Conservation (phyloP, 768 basidiomycete species). For the Lepiota subincarnata region DNA sequence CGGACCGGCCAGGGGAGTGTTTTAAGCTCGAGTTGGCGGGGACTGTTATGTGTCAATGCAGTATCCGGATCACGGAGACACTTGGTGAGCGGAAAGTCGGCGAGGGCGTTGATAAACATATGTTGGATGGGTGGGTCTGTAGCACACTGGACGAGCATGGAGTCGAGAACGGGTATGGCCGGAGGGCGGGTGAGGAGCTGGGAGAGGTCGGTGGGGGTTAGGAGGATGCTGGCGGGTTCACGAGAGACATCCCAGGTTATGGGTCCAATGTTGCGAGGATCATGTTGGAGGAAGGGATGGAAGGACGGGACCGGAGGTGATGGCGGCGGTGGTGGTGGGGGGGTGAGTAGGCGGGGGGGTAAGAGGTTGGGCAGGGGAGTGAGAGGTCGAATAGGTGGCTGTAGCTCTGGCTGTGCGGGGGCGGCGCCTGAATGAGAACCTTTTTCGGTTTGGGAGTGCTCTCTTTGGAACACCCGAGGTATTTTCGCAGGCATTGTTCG, state of each 20-base stretch:
- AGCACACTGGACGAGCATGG: background rate
- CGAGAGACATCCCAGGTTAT: conserved; percentile 1
- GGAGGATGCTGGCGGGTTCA: background rate
- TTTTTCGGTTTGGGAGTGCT: too few relatives aligned
- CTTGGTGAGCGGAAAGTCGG: conserved; percentile 4
- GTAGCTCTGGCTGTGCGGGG: too few relatives aligned
- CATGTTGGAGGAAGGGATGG: conserved; percentile 1
- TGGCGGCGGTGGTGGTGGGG: background rate
- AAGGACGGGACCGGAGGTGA: background rate
- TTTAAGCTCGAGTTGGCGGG: background rate
- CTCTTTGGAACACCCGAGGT: too few relatives aligned
- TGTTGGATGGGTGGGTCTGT: conserved; percentile 6
- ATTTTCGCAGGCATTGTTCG: too few relatives aligned
- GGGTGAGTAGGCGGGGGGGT: background rate
- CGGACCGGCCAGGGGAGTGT: conserved; percentile 9
- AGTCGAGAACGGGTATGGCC: background rate
- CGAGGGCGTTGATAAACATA: conserved; percentile 10
- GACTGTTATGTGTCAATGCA: background rate
- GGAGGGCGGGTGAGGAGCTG: background rate
- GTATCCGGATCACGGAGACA: conserved; percentile 12
- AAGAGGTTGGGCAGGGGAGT: background rate
- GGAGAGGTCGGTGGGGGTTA: background rate
- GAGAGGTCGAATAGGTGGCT: too few relatives aligned
- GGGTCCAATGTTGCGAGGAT: background rate
- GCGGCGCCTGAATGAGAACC: too few relatives aligned